A percentile compares a stretch with the other conserved stretches of the same genome.
Evolutionary conservation across 2,329 filamentous ascomycete genomes (phyloP).

Genomic region (Calonectria pseudoreteaudii): DNA sequence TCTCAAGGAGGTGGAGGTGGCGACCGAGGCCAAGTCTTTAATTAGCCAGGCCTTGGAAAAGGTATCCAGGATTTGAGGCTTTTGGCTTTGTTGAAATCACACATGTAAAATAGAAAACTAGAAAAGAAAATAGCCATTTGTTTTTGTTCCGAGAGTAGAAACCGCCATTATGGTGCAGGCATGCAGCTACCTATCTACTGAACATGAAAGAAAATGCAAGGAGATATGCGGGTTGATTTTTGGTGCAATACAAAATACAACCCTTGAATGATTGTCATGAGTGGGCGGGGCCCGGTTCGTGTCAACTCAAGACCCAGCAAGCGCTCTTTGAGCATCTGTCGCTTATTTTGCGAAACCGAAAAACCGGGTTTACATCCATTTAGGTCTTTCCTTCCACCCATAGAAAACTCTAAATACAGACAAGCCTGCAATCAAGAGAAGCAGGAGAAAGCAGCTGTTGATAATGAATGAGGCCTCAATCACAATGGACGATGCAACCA

Average conservation of each 20-base stretch:
- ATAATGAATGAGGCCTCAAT: neutral
- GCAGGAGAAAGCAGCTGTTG: neutral
- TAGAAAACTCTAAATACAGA: neutral
- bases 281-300: too few relatives aligned
- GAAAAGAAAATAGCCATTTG: too few relatives aligned
- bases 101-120: neutral
- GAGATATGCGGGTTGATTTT: too few relatives aligned
- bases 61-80: neutral
- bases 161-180: too few relatives aligned
- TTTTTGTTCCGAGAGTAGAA: too few relatives aligned
- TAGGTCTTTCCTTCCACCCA: neutral
- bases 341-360: neutral
- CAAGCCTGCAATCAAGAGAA: neutral
- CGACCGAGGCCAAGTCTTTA: neutral
- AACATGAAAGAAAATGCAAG: too few relatives aligned
- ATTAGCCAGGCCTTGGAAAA: neutral
- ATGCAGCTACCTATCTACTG: too few relatives aligned
- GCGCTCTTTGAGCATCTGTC: too few relatives aligned
- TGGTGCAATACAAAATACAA: too few relatives aligned
- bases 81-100: neutral
- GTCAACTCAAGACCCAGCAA: neutral
- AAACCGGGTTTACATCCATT: neutral
- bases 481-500: neutral
- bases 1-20: neutral
- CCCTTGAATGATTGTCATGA: too few relatives aligned